Evolutionary conservation across 2,329 filamentous ascomycete species (phyloP), one percentile per base, ranked within the genome.

Genomic region (Clonostachys rhizophaga): DNA sequence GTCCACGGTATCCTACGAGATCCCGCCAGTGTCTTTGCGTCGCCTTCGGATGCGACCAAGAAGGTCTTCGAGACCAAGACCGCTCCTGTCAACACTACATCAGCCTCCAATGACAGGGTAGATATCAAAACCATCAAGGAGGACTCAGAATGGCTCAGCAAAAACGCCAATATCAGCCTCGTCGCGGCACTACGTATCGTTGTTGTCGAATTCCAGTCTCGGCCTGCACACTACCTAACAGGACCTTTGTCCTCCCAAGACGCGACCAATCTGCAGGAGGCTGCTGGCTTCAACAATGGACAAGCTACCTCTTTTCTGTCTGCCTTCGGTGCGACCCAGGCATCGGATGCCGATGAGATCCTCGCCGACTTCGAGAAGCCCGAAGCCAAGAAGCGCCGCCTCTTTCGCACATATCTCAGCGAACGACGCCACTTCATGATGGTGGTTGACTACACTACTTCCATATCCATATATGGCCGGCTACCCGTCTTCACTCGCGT

Each of bases 81-180:
- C 1, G 87, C 91, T 18, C 87, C 91, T 6, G 95, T 96, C 51
- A 87, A 95, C 62, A 81, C 91, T 43, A 82, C 89, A 2, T 83
- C 87, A 16, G 80, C 80, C 6, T 72, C 80, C 12, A 81, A 80
- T 56, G 78, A 80, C 39, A 79, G 80, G 48, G 89, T 86, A 61
- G 82, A 91, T 59, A 74, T 96, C 54, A 83, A 87, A 37, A 73
- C 86, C 59, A 82, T 97, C 63, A 96, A 95, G 69, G 80, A 82
- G 42, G 91, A 97, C 70, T 81, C 90, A 34, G 64, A 87, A 55
- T 97, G 91, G 91, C 72, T 99, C 52, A 91, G 89, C 66, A 82
- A 86, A 57, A 82, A 86, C 59, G 82, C 84, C 44, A 76, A 81
- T 41, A 82, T 96, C 54, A 90, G 94, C 64, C 84, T 96, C 63